Evolutionary conservation across 495 filamentous ascomycete species (phyloP).

Genomic region (Neurospora sp.): DNA sequence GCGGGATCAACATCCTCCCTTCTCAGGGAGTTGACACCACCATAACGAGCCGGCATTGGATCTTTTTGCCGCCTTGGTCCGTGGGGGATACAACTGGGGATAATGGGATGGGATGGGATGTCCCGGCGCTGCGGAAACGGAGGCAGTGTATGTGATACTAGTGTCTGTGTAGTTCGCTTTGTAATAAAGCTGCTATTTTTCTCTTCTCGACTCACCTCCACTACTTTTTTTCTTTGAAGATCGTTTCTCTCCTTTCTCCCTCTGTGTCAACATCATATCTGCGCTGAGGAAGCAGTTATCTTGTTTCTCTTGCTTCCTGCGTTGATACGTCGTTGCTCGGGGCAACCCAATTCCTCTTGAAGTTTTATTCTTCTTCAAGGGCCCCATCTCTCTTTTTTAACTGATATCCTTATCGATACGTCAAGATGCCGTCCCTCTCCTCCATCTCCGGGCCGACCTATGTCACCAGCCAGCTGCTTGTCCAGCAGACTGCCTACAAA

Average conservation of each 20-base stretch:
- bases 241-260: neutral
- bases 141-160: neutral
- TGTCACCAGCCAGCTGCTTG: constrained; percentile 77
- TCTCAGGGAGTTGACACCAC: neutral
- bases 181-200: neutral
- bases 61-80: neutral
- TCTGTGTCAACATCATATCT: neutral
- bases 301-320: constrained; percentile 5
- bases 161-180: neutral
- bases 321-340: constrained; percentile 13
- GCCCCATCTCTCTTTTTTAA: neutral
- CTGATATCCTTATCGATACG: constrained; percentile 5
- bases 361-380: constrained; percentile 8
- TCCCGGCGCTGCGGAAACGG: neutral
- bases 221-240: neutral
- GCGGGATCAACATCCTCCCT: neutral
- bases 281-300: neutral
- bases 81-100: neutral
- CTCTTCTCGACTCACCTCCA: neutral
- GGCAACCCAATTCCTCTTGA: constrained; percentile 7
- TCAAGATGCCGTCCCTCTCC: constrained; percentile 33
- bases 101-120: neutral
- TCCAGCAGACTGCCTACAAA: constrained; percentile 90
- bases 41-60: neutral
- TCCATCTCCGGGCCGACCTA: constrained; percentile 84